Percentiles rank a stretch among this genome's conserved stretches.
phyloP scores from a whole-genome alignment of 2,329 filamentous ascomycete genomes.

The Graphilbum sp. region DNA sequence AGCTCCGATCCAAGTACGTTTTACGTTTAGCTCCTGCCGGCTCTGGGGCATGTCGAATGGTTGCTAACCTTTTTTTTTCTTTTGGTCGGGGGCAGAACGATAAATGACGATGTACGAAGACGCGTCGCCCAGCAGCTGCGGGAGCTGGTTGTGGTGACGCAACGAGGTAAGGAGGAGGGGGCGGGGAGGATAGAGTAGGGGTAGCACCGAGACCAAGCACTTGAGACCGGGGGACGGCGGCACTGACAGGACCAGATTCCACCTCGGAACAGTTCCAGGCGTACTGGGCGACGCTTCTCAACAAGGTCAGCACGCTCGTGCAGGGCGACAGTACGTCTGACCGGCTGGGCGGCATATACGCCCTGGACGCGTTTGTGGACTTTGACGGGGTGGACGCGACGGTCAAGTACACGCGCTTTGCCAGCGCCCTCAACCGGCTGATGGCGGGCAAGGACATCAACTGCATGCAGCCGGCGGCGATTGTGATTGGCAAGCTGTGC shows the following conservation, averaged over 20 bases:
- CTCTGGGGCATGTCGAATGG: too few relatives aligned
- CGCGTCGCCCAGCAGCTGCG: slow-evolving; percentile 36
- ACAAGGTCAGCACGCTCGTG: slow-evolving; percentile 46
- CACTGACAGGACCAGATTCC: slow-evolving; percentile 39
- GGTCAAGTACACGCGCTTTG: slow-evolving; percentile 87
- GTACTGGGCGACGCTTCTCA: slow-evolving; percentile 41
- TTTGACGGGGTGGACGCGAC: slow-evolving; percentile 91
- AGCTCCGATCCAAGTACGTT: slow-evolving; percentile 37
- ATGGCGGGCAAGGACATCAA: slow-evolving; percentile 80
- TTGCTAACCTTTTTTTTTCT: too few relatives aligned
- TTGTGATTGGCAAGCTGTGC: slow-evolving; percentile 77
- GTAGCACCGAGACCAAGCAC: too few relatives aligned
- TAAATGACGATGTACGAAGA: slow-evolving; percentile 31
- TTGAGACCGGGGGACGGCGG: not conserved
- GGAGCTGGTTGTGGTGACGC: slow-evolving; percentile 36
- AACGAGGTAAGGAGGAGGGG: slow-evolving; percentile 28
- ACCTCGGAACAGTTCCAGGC: slow-evolving; percentile 57
- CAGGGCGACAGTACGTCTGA: slow-evolving; percentile 78
- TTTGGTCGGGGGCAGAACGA: slow-evolving; percentile 15
- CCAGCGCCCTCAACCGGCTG: slow-evolving; percentile 74
- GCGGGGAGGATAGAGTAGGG: not conserved
- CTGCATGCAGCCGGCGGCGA: slow-evolving; percentile 79
- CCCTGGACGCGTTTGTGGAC: slow-evolving; percentile 83
- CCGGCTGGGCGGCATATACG: slow-evolving; percentile 79
- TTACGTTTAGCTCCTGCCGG: too few relatives aligned